Evolutionary conservation across 169 alveolate genomes (phyloP).

Genomic region (Plasmodium gaboni): DNA sequence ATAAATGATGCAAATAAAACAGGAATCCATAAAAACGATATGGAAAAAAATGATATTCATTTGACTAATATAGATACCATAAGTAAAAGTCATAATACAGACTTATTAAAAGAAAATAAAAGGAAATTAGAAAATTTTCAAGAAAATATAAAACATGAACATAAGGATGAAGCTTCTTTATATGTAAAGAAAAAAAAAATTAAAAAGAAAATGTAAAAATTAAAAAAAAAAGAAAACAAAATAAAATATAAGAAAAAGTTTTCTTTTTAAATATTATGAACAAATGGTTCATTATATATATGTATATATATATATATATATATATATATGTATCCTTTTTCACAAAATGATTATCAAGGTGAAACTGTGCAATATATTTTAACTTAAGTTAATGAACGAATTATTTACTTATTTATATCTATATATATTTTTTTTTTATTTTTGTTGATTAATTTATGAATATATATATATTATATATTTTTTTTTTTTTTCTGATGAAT

Average conservation of each 20-base stretch:
- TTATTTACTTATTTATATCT: too few species aligned
- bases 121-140: constrained; percentile 16
- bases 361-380: too few species aligned
- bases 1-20: neutral
- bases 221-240: neutral
- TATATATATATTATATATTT: too few species aligned
- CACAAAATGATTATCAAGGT: too few species aligned
- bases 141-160: constrained; percentile 52
- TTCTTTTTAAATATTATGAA: neutral
- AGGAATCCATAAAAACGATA: neutral
- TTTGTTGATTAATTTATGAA: too few species aligned
- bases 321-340: neutral
- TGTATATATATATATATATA: neutral
- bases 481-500: too few species aligned
- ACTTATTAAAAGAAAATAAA: constrained; percentile 9
- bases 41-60: too few species aligned
- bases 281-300: neutral
- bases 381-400: too few species aligned
- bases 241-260: neutral
- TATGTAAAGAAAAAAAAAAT: constrained; percentile 14
- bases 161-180: constrained; percentile 26
- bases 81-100: constrained; percentile 1
- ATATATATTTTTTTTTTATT: too few species aligned
- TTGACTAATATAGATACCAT: neutral
- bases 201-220: constrained; percentile 23